Evolutionary conservation across 805 yeast genomes (phyloP).

Genomic region (Yarrowia bubula): DNA sequence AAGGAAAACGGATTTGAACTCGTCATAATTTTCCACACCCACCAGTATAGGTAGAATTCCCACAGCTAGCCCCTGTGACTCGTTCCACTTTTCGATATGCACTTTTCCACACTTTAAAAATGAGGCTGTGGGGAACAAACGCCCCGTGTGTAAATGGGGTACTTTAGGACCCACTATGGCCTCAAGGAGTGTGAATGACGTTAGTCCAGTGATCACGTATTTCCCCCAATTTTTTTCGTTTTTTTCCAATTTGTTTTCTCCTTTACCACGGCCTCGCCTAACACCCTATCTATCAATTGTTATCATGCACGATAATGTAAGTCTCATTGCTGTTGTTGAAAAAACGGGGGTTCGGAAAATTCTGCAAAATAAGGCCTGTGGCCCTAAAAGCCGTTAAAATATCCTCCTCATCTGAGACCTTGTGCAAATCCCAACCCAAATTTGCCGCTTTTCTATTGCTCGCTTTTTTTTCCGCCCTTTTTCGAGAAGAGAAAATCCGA

Average conservation of each 20-base stretch:
- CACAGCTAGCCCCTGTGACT: no score
- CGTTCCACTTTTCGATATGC: not conserved
- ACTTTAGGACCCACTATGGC: no score
- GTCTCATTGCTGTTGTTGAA: not conserved
- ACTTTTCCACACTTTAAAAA: not conserved
- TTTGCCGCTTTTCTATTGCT: not conserved
- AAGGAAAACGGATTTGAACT: no score
- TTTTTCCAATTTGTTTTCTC: not conserved
- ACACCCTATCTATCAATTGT: not conserved
- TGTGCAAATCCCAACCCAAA: not conserved
- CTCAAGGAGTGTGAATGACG: no score
- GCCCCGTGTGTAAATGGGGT: no score
- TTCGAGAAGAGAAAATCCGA: not conserved
- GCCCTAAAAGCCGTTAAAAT: not conserved
- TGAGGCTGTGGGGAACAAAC: not conserved
- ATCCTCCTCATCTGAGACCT: not conserved
- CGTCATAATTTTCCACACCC: no score
- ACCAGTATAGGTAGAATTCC: no score
- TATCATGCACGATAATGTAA: constrained; percentile 11
- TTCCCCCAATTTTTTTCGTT: not conserved
- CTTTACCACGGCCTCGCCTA: not conserved
- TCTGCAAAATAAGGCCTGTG: not conserved
- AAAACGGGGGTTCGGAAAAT: not conserved
- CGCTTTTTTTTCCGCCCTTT: not conserved
- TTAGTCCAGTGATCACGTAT: no score